phyloP scores from a whole-genome alignment of 441 rosid species.

The Croton setiger region DNA sequence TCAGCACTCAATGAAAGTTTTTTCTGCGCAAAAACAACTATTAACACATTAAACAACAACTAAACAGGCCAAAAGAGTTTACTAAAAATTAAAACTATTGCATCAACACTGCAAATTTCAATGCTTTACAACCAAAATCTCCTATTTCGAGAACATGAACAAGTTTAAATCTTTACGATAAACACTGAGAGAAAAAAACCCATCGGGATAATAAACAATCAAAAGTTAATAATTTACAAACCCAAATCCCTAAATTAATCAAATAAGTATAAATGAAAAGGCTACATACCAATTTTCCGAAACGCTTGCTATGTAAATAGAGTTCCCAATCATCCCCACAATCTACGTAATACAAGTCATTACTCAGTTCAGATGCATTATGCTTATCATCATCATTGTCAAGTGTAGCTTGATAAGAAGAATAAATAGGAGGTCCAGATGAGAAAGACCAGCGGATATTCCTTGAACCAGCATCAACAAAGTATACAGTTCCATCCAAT shows the following conservation, averaged over 20 bases:
- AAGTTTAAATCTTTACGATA: too few species aligned
- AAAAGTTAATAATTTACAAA: too few species aligned
- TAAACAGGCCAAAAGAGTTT: not conserved
- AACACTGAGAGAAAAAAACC: too few species aligned
- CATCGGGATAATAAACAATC: too few species aligned
- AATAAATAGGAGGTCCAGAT: conserved; percentile 63
- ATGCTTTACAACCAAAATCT: not conserved
- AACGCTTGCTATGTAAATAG: conserved; percentile 42
- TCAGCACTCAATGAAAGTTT: conserved; percentile 46
- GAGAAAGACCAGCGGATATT: conserved; percentile 62
- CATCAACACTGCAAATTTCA: not conserved
- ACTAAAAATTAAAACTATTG: not conserved
- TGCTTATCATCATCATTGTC: conserved; percentile 31
- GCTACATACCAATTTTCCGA: conserved; percentile 51
- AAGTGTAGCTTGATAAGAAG: conserved; percentile 66
- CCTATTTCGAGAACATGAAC: not conserved
- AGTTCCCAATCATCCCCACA: conserved; percentile 76
- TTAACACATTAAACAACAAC: not conserved
- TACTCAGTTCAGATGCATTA: conserved; percentile 40
- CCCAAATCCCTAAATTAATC: not conserved
- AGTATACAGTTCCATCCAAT: conserved; percentile 62
- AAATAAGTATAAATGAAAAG: not conserved
- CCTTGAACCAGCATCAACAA: conserved; percentile 44
- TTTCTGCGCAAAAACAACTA: conserved; percentile 29
- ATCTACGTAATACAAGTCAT: conserved; percentile 65